Percentiles rank a stretch among this genome's conserved stretches.
Conservation (phyloP, 768 basidiomycete genomes). For the Boletus vermiculosoides region DNA sequence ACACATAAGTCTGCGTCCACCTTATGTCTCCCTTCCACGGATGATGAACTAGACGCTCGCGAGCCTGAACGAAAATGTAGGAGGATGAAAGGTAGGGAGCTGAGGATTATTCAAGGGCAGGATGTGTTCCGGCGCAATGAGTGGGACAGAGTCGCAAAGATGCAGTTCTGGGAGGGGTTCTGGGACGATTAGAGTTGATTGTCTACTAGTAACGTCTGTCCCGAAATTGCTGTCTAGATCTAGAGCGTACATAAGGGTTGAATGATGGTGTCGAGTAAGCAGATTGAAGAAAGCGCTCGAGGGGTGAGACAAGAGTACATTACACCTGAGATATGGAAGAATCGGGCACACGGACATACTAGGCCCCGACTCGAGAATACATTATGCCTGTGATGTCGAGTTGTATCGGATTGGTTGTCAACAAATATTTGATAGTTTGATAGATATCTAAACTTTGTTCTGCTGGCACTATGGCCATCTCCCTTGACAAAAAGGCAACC, state of each 20-base stretch:
- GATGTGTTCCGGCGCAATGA: conserved; percentile 54
- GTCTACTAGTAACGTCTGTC: too few relatives aligned
- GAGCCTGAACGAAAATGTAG: conserved; percentile 62
- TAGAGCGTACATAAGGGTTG: too few relatives aligned
- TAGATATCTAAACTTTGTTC: too few relatives aligned
- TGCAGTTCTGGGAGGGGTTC: conserved; percentile 36
- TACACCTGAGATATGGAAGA: neutral
- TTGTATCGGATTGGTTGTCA: neutral
- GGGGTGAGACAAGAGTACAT: neutral
- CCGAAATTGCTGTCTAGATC: neutral
- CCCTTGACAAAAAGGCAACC: too few relatives aligned
- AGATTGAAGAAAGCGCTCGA: neutral
- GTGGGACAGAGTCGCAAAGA: conserved; percentile 31
- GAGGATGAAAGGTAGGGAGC: conserved; percentile 83
- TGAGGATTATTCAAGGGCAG: conserved; percentile 79
- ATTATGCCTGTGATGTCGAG: neutral
- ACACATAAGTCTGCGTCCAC: conserved; percentile 58
- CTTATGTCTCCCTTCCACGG: conserved; percentile 56
- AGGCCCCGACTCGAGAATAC: neutral
- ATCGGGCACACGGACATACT: neutral
- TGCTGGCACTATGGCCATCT: too few relatives aligned
- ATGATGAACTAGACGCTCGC: conserved; percentile 70
- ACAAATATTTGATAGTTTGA: neutral
- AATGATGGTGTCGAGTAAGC: neutral
- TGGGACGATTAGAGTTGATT: conserved; percentile 24